Conservation (phyloP, 306 rosid genomes). For the Lablab purpureus region DNA sequence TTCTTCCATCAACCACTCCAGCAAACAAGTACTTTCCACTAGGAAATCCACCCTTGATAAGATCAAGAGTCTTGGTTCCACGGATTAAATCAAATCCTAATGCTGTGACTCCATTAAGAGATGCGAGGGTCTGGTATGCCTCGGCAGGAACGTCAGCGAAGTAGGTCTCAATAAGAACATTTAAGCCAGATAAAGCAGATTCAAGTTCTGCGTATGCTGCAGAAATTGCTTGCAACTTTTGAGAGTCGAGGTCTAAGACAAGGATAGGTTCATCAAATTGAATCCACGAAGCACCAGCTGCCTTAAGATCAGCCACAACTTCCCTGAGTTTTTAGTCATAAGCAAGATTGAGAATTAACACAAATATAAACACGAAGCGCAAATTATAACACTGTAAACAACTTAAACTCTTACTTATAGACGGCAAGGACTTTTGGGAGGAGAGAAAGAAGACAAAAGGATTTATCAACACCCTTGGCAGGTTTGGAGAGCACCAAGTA, state of each 20-base stretch:
- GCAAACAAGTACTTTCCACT: conserved; percentile 81
- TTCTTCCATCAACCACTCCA: conserved; percentile 96
- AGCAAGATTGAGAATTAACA: conserved; percentile 35
- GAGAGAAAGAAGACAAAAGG: conserved; percentile 77
- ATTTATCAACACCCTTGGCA: conserved; percentile 86
- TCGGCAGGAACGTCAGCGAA: conserved; percentile 86
- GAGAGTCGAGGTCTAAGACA: conserved; percentile 85
- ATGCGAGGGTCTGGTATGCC: conserved; percentile 80
- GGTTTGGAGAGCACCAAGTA: conserved; percentile 91
- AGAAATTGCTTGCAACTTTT: conserved; percentile 76
- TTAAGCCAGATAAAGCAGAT: conserved; percentile 70
- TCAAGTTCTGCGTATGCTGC: conserved; percentile 74
- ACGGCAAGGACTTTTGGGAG: conserved; percentile 73
- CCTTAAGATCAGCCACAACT: conserved; percentile 86
- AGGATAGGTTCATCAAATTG: conserved; percentile 94
- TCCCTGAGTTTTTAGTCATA: conserved; percentile 61
- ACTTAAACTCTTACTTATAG: conserved; percentile 69
- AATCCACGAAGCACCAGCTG: conserved; percentile 90
- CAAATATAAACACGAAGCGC: background rate
- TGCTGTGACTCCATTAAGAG: conserved; percentile 76
- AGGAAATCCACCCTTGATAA: conserved; percentile 80
- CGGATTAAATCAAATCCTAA: conserved; percentile 89
- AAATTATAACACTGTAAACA: conserved; percentile 8
- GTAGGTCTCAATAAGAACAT: conserved; percentile 85
- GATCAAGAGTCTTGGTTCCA: conserved; percentile 71